Evolutionary conservation across 2,329 filamentous ascomycete genomes (phyloP).

Genomic region (Periglandula ipomoeae): DNA sequence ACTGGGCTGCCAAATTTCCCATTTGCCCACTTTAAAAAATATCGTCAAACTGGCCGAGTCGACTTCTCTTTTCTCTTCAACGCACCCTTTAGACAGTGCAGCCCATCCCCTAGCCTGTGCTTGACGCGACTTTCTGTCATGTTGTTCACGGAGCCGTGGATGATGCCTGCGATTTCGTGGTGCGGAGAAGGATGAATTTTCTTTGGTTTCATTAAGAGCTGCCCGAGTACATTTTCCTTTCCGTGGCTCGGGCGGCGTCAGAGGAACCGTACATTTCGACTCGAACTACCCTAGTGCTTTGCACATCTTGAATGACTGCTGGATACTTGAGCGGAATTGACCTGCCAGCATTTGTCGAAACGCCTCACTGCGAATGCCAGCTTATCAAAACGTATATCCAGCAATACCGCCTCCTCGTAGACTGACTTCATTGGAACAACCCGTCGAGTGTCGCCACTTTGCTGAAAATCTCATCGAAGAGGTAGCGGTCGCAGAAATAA

Average conservation of each 20-base stretch:
- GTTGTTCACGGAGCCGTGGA: slow-evolving; percentile 46
- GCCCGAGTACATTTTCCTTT: slow-evolving; percentile 36
- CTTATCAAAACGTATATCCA: no score
- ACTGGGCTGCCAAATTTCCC: not conserved
- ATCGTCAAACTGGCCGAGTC: slow-evolving; percentile 18
- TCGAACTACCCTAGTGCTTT: not conserved
- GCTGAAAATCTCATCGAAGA: no score
- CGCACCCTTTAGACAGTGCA: slow-evolving; percentile 85
- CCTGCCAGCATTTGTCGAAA: no score
- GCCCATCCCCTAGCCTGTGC: slow-evolving; percentile 54
- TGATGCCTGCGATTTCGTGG: slow-evolving; percentile 51
- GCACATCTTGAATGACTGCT: not conserved
- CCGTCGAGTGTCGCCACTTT: no score
- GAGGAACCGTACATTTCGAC: slow-evolving; percentile 28
- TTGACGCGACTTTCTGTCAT: slow-evolving; percentile 60
- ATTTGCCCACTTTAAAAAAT: not conserved
- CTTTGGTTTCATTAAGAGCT: slow-evolving; percentile 47
- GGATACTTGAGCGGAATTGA: no score
- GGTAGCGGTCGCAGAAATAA: no score
- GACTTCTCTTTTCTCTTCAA: slow-evolving; percentile 41
- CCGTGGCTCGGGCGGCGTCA: slow-evolving; percentile 32
- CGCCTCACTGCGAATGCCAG: no score
- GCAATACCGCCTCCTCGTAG: no score
- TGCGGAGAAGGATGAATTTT: slow-evolving; percentile 41
- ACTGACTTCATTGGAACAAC: no score